Base-by-base conservation (phyloP, 2,329 filamentous ascomycete genomes). In the Botryotinia narcissicola region DNA sequence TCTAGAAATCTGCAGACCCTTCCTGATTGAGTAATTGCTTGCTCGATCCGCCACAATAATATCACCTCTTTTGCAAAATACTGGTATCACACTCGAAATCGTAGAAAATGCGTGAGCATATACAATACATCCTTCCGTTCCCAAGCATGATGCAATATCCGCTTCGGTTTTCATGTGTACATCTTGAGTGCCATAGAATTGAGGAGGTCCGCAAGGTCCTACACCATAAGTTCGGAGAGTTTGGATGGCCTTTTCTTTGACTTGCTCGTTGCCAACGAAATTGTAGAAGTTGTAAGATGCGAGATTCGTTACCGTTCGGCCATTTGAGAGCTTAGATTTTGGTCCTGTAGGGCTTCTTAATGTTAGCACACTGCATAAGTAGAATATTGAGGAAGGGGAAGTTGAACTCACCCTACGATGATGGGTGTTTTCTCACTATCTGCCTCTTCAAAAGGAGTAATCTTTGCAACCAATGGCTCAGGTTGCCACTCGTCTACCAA, bases 261-360 rank as follows among this genome's bases (percentile, higher is more conserved):
- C 91, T 51, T 91, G 89, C 75, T 98, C 95, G 81, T 97, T 98
- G 71, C 90, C 90, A 76, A 97, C 93, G 83, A 99, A 94, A 84
- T 99, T 98, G 86, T 97, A 98, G 83, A 96, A 97, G 83, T 99
- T 99, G 84, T 94, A 96, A 2, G 93, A 97, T 54, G 94, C 95
- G 76, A 99, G 91, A 81, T 99, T 99, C 73, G 89, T 94, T 37
- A 98, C 96, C 29, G 93, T 97, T 77, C 93, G 92, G 79, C 96
- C 96, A 82, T 91, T 97, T 66, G 90, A 87, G 72, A 99, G 89
- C 82, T 96, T 98, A 68, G 92, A 91, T 82, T 96, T 97, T 64
- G 96, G 95, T 16, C 94, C 95, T 1, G 94, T 95, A 8, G 95
- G 92, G 68, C 94, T 97, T 68, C 68, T 66, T 44, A 16, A 48